Evolutionary conservation across 345 rosid genomes (phyloP), one percentile per base, ranked within the genome.

Genomic region (Luvunga scandens): DNA sequence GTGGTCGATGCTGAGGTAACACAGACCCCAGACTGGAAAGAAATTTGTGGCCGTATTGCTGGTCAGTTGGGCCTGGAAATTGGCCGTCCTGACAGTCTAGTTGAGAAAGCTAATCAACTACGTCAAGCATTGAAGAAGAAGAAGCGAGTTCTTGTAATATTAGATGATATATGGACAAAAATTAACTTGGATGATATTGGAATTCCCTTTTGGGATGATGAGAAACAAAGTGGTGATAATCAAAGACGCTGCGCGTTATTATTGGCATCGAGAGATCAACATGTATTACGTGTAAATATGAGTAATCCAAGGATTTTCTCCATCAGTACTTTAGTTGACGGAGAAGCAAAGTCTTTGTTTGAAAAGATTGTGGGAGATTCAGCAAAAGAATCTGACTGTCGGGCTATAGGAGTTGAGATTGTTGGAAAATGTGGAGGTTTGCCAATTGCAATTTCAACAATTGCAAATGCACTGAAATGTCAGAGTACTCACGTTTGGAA

Each of bases 271-370:
- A 80, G 83, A 61, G 14, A 10, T 0, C 39, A 4, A 7, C 14
- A 65, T 33, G 72, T 85, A 9, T 38, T 85, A 48, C 2, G 1
- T 2, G 22, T 7, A 48, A 72, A 48, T n/a, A 81, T 81, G 88
- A 48, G 64, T 24, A 22, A 16, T 27, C 62, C 67, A 0, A 74
- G 62, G 27, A 19, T 38, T 61, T 61, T 61, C 39, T 4, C 0
- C 0, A 63, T 83, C 16, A 16, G 34, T 2, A 27, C 12, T 42
- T 53, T 81, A 8, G 6, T 27, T 14, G 13, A 42, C 4, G 53
- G 22, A 10, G 87, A 81, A 48, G 72, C 83, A 9, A 13, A 28
- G 64, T 19, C 4, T 3, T 64, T 79, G 33, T 79, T 85, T 25
- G 9, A 8, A 30, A 73, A 25, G 28, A 68, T 6, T 4, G 78